These are phyloP conservation scores for Jamesozyma lodderae DNA, from an alignment of 805 yeast species.

Conservation along the genomic window DNA sequence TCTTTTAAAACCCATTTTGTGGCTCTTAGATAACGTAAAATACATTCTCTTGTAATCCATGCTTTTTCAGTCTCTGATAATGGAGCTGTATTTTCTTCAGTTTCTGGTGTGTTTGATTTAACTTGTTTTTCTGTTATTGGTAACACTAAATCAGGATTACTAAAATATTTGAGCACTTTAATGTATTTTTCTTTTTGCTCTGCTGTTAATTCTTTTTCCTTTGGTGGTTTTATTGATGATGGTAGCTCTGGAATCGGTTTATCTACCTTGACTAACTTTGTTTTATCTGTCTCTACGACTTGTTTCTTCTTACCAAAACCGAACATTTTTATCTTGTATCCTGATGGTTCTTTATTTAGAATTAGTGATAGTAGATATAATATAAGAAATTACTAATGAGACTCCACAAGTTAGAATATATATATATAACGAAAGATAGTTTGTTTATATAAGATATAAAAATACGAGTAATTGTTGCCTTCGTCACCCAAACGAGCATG, in stretches of 20 bases:
- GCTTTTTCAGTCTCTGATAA: slow-evolving; percentile 54
- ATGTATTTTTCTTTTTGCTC: slow-evolving; percentile 54
- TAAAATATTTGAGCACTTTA: slow-evolving; percentile 57
- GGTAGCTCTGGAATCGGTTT: slow-evolving; percentile 55
- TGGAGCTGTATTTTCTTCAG: slow-evolving; percentile 26
- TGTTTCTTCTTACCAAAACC: slow-evolving; percentile 17
- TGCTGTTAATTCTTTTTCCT: slow-evolving; percentile 36
- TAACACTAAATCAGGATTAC: slow-evolving; percentile 40
- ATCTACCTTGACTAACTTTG: slow-evolving; percentile 22
- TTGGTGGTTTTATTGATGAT: slow-evolving; percentile 41
- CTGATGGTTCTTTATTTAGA: no score
- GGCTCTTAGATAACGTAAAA: slow-evolving; percentile 83
- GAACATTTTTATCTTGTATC: slow-evolving; percentile 20
- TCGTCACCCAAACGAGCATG: no score
- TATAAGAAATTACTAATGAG: no score
- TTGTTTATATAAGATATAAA: no score
- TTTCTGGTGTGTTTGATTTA: slow-evolving; percentile 23
- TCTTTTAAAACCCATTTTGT: slow-evolving; percentile 77
- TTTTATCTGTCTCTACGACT: slow-evolving; percentile 14
- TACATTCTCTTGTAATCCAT: slow-evolving; percentile 90
- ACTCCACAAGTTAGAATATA: no score
- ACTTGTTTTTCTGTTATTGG: slow-evolving; percentile 41
- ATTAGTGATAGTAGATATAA: no score
- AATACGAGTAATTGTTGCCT: no score
- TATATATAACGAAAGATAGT: no score